Conservation (phyloP, 176 grass and related monocot genomes). For the Musa schizocarpa region DNA sequence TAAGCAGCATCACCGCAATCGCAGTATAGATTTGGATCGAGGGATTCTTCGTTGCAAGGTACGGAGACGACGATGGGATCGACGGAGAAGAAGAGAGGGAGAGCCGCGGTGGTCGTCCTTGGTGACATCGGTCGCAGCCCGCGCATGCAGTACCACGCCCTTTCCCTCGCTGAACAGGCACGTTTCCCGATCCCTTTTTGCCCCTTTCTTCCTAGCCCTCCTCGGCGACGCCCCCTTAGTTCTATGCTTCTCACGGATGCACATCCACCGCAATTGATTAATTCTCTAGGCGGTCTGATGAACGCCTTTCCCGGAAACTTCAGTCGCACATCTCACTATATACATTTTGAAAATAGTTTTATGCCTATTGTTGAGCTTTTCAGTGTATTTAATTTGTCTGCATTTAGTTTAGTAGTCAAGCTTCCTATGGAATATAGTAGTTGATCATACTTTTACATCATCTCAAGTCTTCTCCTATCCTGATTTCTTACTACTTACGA, state of each 20-base stretch:
- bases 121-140: constrained; percentile 95
- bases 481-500: too few relatives aligned
- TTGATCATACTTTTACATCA: too few relatives aligned
- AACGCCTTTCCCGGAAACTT: too few relatives aligned
- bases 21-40: not conserved
- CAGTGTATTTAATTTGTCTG: too few relatives aligned
- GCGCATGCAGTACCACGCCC: constrained; percentile 94
- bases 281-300: not conserved
- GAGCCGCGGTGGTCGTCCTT: constrained; percentile 72
- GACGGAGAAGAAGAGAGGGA: constrained; percentile 35
- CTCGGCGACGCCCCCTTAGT: not conserved
- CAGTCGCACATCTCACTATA: too few relatives aligned
- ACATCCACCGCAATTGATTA: not conserved
- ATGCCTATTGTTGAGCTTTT: too few relatives aligned
- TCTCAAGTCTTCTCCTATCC: too few relatives aligned
- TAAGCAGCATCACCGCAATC: too few relatives aligned
- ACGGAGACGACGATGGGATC: not conserved
- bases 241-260: not conserved
- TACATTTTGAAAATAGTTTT: too few relatives aligned
- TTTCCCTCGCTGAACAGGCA: constrained; percentile 82
- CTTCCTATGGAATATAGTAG: too few relatives aligned
- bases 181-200: not conserved
- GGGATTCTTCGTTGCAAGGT: not conserved
- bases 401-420: too few relatives aligned
- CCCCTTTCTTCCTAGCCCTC: not conserved